phyloP scores from a whole-genome alignment of 2,329 filamentous ascomycete genomes.

The Fusarium dimerum region DNA sequence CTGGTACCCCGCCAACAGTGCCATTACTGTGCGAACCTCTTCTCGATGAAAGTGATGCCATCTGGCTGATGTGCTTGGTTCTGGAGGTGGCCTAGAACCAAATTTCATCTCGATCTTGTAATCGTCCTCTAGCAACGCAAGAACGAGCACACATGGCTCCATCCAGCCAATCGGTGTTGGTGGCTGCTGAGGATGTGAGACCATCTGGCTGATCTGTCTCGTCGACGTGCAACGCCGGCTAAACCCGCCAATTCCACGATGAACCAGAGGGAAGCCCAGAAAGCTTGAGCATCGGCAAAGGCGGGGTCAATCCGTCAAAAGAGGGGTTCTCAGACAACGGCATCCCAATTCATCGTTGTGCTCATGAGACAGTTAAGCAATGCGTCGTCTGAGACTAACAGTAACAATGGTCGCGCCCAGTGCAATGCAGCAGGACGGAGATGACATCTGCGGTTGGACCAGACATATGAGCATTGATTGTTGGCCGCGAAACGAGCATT shows the following conservation, averaged over 20 bases:
- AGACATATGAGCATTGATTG: slow-evolving; percentile 7
- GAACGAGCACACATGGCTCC: slow-evolving; percentile 6
- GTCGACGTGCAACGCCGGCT: slow-evolving; percentile 12
- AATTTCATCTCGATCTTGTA: slow-evolving; percentile 18
- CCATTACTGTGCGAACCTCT: slow-evolving; percentile 6
- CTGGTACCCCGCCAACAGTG: slow-evolving; percentile 10
- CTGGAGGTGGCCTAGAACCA: slow-evolving; percentile 4
- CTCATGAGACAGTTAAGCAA: not conserved
- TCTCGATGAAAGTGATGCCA: not conserved
- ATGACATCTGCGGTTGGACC: slow-evolving; percentile 15
- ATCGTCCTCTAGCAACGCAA: slow-evolving; percentile 6
- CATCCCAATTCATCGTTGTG: not conserved
- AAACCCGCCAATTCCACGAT: not conserved
- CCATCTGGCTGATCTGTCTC: not conserved
- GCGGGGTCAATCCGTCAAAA: slow-evolving; percentile 4
- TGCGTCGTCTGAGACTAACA: slow-evolving; percentile 4
- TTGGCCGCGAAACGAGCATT: slow-evolving; percentile 2
- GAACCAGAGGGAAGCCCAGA: not conserved
- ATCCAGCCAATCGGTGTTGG: slow-evolving; percentile 16
- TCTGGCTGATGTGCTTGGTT: not conserved
- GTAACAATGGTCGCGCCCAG: slow-evolving; percentile 2
- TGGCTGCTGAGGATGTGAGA: slow-evolving; percentile 5
- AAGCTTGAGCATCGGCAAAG: not conserved
- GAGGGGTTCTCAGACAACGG: slow-evolving; percentile 11
- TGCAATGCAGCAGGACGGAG: slow-evolving; percentile 1